Base-by-base conservation (phyloP, 768 basidiomycete species). In the Phylloporus sp. region DNA sequence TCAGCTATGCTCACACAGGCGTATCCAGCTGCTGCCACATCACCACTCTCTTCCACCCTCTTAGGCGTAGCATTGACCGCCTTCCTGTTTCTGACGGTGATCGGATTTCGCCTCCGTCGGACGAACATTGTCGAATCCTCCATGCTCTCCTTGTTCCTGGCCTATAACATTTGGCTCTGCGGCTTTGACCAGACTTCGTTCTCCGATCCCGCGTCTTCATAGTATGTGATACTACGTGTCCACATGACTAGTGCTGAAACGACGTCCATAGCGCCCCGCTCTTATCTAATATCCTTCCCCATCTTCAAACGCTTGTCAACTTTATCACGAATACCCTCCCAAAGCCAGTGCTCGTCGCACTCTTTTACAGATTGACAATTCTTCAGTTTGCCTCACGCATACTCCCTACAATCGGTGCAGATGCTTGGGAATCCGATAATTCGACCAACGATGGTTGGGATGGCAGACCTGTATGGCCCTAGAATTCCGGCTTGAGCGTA, bases 111-210 rank as follows among this genome's bases (percentile, higher is more conserved):
- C 8, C 66, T 93, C 52, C 80, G 90, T 44, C 77, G 90, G 42
- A 95, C 93, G 33, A 95, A 95, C 58, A 86, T 95, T 39, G 85
- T 96, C 45, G 94, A 97, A 65, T 91, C 91, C 4, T 84, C 87
- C 3, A 81, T 88, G 38, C 79, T 97, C 22, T 84, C 90, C 4
- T 72, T 94, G 22, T 90, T 94, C 64, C 78, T 96, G 33, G 89
- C 90, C 6, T 92, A 90, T 65, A 90, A 90, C 53, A 78, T 93
- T 27, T 93, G 91, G 91, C 73, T 92, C 27, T 90, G 89, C 59
- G 87, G 87, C 15, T 84, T 86, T 54, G 85, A 87, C 63, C 78
- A 81, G 54, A 77, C 79, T 44, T 81, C 85, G 0, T 81, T 83
- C 53, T 81, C 80, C 22, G 82, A 86, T 59, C 79, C 83, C 9